phyloP scores from a whole-genome alignment of 371 early-diverging fungal species.

The Umbelopsis sp. region DNA sequence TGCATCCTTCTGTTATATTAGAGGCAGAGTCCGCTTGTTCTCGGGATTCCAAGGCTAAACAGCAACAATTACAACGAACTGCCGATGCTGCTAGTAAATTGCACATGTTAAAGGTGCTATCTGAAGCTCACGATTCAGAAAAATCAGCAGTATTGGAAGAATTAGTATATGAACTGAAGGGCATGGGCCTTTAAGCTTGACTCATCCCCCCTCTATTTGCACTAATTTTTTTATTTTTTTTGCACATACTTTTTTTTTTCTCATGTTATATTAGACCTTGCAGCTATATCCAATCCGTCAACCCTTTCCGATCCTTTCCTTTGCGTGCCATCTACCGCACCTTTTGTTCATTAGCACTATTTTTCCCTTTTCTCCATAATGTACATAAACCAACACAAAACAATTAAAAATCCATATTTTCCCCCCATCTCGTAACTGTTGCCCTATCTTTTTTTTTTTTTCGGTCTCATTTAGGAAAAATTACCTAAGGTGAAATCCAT shows the following conservation, averaged over 20 bases:
- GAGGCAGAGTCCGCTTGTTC: not conserved
- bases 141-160: conserved; percentile 20
- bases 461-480: no score
- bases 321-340: no score
- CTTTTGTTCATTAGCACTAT: no score
- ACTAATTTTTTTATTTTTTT: not conserved
- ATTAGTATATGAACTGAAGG: conserved; percentile 29
- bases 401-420: no score
- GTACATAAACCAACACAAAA: no score
- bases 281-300: no score
- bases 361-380: no score
- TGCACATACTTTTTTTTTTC: conserved; percentile 1
- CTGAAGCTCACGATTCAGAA: conserved; percentile 21
- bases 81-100: conserved; percentile 23
- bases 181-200: conserved; percentile 29
- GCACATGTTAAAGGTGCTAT: conserved; percentile 24
- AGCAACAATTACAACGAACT: conserved; percentile 21
- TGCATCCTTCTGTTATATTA: not conserved
- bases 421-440: no score
- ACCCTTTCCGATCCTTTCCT: no score
- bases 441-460: no score
- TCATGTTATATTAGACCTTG: not conserved
- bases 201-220: not conserved
- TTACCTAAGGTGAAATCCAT: no score
- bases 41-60: conserved; percentile 22